Base-by-base conservation (phyloP, 257 asterid species). In the Salvia splendens region DNA sequence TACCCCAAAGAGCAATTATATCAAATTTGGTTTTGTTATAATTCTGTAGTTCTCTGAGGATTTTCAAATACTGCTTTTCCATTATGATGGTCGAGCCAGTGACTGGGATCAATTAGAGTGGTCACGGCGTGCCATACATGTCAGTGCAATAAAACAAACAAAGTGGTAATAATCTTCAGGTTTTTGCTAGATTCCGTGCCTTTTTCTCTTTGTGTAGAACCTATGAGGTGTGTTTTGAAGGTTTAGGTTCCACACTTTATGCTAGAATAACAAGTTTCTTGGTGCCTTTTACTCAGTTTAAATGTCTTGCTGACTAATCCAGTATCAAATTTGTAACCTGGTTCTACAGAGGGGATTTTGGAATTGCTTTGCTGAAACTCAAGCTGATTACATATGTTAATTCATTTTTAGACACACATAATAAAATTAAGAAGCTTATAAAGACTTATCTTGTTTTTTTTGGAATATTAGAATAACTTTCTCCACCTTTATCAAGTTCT, bases 71-170 rank as follows among this genome's bases (percentile, higher is more conserved):
- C 56, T 94, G 87, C 97, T 94, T 73, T 94, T 94, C 63, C 99
- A 94, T 81, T 94, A 94, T 76, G 99, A 94, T 83, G 99, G 99
- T 50, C 85, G 42, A 40, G 84, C 97, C 65, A 94, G 63, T 78
- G 99, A 91, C 75, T 94, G 99, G 99, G 99, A 94, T 73, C 83
- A 88, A 72, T 88, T 88, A 83, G 99, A 94, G 79, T 94, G 99
- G 99, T 91, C 99, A 33, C 81, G 68, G 75, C 89, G 69, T 58
- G 97, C 97, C 65, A 70, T 94, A 74, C 99, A 94, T 82, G 85
- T 94, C 89, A 94, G 97, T 71, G 85, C 69, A 64, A 85, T 73
- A 77, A 94, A 81, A 71, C 99, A 94, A 82, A 94, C 99, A 57
- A 94, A 94, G 79, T 94, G 99, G 99, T 94, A 81, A 63, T 79